Base-by-base conservation (phyloP, 768 basidiomycete species). In the Russula earlei region DNA sequence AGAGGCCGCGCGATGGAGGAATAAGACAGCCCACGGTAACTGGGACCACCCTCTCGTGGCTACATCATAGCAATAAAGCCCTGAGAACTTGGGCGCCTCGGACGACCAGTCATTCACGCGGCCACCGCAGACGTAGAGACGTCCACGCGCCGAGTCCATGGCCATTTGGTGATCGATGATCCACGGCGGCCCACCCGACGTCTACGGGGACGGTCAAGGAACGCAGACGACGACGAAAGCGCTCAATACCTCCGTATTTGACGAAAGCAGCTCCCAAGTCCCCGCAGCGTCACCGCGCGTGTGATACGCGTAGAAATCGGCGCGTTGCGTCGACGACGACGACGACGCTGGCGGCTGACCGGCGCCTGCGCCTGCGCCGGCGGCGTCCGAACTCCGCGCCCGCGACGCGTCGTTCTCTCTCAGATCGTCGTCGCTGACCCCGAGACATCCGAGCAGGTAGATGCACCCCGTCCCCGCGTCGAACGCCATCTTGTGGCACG, bases 401-500 rank as follows among this genome's bases (percentile, higher is more conserved):
- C 46, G 45, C 12, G 44, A 15, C 6, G 58, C 20, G 1, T 56
- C 63, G 4, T 42, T 48, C 10, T 57, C 56, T 42, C 56, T 48
- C 29, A 49, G 4, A 2, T 49, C 45, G 33, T 56, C 54, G 29
- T 85, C 83, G 25, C 69, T 70, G 56, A 87, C 85, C 14, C 74
- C 75, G 49, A 88, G 67, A 62, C 84, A 72, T 14, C 88, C 88
- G n/a, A 90, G 68, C 1, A 90, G 64, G 66, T 87, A 91, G 19
- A 91, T 83, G 54, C 73, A 75, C 2, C 83, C 85, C 0, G 81
- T 82, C 67, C 76, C 78, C n/a, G 73, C 70, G 62, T 90, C 86
- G 63, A 87, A 89, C 17, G 79, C 81, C 83, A 89, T 88, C 70
- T 85, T 87, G 64, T 90, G 89, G 64, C 88, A 90, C 9, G 82